Evolutionary conservation across 805 yeast genomes (phyloP), one percentile per base, ranked within the genome.

Genomic region (Ogataea naganishii): DNA sequence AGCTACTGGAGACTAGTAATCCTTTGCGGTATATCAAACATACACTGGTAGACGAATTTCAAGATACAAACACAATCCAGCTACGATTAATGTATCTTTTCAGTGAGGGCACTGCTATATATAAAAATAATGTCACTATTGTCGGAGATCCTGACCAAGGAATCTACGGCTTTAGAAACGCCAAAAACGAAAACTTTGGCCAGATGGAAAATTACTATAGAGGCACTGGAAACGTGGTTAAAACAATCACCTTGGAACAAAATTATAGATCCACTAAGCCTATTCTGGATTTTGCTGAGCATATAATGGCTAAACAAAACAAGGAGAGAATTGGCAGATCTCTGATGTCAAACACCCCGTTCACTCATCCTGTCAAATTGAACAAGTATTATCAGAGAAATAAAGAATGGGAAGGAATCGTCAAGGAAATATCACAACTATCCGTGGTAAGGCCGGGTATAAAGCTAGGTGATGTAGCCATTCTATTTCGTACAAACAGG

Each of bases 141-240:
- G 96, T 89, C 2, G 98, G 98, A 1, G 98, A 89, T 48, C 95
- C 96, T 0, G 96, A 92, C 52, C 98, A 89, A 53, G 79, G 94
- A 46, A 89, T 89, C 14, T 89, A 92, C 51, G 85, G 80, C 0
- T 89, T 89, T 43, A 62, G 97, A 36, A 75, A 79, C 44, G 96
- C 96, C 0, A 74, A 75, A 20, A 63, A 79, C 1, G 57, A 62
- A 12, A 86, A 82, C 43, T 83, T 88, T 43, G 56, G 56, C 23
- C 58, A 59, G 10, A 73, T 85, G 82, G 51, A 56, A 23, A 31
- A 40, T 1, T 46, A 59, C 34, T 67, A 46, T 24, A 30, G 16
- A 3, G 39, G 46, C 2, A 46, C 26, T 11, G 38, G 40, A 3
- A 18, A 20, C 1, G 31, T 39, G 0, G 44, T 56, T n/a, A 40